Conservation (phyloP, 2,329 filamentous ascomycete species). For the Fusarium nanum region DNA sequence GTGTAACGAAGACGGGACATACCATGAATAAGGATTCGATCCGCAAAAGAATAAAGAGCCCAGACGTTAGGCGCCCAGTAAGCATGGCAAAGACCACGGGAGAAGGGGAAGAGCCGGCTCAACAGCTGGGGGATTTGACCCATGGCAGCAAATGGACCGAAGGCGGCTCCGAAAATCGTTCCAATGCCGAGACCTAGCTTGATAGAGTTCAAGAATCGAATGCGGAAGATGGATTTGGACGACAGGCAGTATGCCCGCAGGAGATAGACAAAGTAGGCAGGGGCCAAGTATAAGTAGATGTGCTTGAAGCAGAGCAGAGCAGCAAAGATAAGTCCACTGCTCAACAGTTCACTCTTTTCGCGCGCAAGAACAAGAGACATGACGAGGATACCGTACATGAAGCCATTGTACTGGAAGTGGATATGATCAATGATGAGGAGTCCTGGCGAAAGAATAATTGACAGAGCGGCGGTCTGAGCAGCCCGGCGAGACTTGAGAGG, state of each 20-base stretch:
- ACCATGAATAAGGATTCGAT: conserved; percentile 86
- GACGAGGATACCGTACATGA: conserved; percentile 91
- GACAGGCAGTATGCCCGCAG: conserved; percentile 91
- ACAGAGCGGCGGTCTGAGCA: conserved; percentile 87
- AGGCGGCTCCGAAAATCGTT: conserved; percentile 79
- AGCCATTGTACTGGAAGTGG: conserved; percentile 99
- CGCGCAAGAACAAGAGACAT: conserved; percentile 87
- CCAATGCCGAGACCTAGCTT: conserved; percentile 83
- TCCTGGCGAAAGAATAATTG: conserved; percentile 89
- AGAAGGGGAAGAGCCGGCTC: conserved; percentile 91
- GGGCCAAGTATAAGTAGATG: conserved; percentile 95
- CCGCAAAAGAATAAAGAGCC: conserved; percentile 94
- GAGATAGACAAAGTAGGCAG: conserved; percentile 94
- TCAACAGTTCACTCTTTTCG: conserved; percentile 77
- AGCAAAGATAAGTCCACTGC: conserved; percentile 86
- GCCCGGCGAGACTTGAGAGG: conserved; percentile 74
- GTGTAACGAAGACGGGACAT: conserved; percentile 47
- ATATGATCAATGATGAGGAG: conserved; percentile 98
- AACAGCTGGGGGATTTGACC: conserved; percentile 86
- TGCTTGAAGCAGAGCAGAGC: conserved; percentile 93
- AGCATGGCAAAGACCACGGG: conserved; percentile 91
- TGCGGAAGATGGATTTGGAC: conserved; percentile 77
- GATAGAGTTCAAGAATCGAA: conserved; percentile 81
- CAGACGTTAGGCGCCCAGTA: conserved; percentile 99
- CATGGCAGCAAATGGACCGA: conserved; percentile 87